A percentile compares a stretch with the other conserved stretches of the same genome.
Conservation (phyloP, 805 yeast genomes). For the Cephaloascus fragrans region DNA sequence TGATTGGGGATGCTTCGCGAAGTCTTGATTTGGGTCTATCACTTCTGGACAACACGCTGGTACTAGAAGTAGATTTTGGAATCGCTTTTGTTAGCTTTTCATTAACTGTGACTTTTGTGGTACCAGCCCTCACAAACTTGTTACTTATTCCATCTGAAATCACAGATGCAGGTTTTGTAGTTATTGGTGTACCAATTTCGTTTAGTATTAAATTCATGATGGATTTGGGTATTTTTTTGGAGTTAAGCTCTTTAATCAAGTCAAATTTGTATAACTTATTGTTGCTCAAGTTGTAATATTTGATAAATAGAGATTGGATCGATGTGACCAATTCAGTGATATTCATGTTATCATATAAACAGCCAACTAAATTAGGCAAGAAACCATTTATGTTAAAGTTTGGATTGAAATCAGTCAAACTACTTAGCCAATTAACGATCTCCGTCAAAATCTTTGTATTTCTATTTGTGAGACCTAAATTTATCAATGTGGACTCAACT, state of each 20-base stretch:
- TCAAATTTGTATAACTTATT: constrained; percentile 34
- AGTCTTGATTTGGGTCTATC: background rate
- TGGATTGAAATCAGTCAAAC: constrained; percentile 25
- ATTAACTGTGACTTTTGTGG: constrained; percentile 13
- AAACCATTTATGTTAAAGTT: constrained; percentile 19
- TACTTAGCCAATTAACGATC: constrained; percentile 32
- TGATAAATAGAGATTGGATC: constrained; percentile 12
- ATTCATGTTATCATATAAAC: constrained; percentile 6
- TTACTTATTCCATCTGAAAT: background rate
- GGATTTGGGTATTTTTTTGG: constrained; percentile 16
- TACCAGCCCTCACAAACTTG: constrained; percentile 16
- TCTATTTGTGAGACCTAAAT: constrained; percentile 29
- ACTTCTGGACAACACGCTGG: background rate
- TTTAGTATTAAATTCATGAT: constrained; percentile 6
- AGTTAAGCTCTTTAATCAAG: constrained; percentile 28
- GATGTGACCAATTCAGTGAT: constrained; percentile 6
- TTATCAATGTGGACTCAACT: constrained; percentile 35
- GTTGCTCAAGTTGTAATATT: constrained; percentile 17
- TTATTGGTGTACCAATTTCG: constrained; percentile 4
- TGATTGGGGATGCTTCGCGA: background rate
- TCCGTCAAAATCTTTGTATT: constrained; percentile 29
- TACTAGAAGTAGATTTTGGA: background rate
- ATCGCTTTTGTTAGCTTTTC: no score
- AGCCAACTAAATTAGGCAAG: constrained; percentile 13
- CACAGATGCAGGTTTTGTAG: background rate